Percentiles rank a stretch among this genome's conserved stretches.
Evolutionary conservation across 1,284 basidiomycete genomes (phyloP).

Genomic region (Earliella scabrosa): DNA sequence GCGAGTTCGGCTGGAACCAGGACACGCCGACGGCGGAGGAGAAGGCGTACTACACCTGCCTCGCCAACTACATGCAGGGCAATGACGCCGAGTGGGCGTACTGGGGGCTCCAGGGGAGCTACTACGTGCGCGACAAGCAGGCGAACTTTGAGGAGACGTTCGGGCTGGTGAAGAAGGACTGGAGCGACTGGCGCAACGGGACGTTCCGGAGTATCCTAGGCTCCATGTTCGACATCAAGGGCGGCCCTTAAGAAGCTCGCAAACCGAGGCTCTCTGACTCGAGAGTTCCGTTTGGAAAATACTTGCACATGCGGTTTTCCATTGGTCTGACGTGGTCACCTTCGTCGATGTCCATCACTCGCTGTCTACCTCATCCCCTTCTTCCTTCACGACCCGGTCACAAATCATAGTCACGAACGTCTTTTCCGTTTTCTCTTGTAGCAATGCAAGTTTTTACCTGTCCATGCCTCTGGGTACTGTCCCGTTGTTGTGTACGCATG

Average conservation of each 20-base stretch:
- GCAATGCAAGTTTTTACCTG: no score
- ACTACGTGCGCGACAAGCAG: background rate
- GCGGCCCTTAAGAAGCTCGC: background rate
- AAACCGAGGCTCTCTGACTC: no score
- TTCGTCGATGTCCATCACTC: no score
- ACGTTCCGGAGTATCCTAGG: background rate
- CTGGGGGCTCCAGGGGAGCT: background rate
- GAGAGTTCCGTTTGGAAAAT: no score
- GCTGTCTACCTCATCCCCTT: no score
- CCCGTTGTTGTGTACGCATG: no score
- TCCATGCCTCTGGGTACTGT: no score
- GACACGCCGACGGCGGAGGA: background rate
- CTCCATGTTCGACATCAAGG: background rate
- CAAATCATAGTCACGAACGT: no score
- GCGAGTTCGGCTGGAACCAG: background rate
- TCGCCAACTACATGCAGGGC: background rate
- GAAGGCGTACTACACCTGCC: background rate
- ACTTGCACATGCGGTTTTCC: no score
- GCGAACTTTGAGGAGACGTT: background rate
- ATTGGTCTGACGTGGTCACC: no score
- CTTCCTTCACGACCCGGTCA: no score
- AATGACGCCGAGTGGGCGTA: background rate
- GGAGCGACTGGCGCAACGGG: background rate
- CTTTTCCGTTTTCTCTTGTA: no score
- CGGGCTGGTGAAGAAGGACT: background rate